Evolutionary conservation across 2,329 filamentous ascomycete species (phyloP), one percentile per base, ranked within the genome.

Genomic region (Nemania abortiva): DNA sequence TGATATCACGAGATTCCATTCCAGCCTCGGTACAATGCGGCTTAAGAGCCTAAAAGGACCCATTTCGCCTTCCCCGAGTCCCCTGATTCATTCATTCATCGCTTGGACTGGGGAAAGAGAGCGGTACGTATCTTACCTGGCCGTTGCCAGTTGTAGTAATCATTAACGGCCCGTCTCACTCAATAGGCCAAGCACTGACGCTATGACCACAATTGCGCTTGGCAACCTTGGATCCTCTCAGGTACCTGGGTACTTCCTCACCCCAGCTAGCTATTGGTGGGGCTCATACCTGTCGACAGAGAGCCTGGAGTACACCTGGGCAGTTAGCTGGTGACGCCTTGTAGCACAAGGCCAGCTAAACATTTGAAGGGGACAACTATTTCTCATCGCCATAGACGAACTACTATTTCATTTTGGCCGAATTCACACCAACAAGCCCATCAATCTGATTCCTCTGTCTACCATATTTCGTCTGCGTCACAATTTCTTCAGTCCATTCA

Each of bases 11-110:
- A 69, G 68, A 63, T 54, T 37, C 50, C 53, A 65, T 53, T 62
- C 56, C 47, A 71, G 72, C 72, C 72, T 73, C 72, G 72, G 72
- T 66, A 69, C 50, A 69, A 63, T 70, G 68, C 68, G 68, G 68
- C 68, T 70, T 58, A 68, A 70, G 22, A 37, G 31, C 55, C 22
- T 18, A 13, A 27, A 13, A 29, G 53, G 31, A 62, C n/a, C 55
- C 50, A 42, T 56, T 56, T 59, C 39, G 67, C 56, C 57, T 68
- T 55, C 54, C 50, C 61, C 62, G 56, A 55, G 47, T 34, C 31
- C 45, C 47, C 39, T 58, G 47, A 63, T 63, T 63, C 37, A 52
- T 24, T 52, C 11, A 49, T 13, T 24, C n/a, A 18, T 7, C 3
- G 11, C 11, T 24, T 24, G 24, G 24, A 31, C 49, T 29, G 24